Evolutionary conservation across 345 rosid genomes (phyloP).

Genomic region (Melaleuca alternifolia): DNA sequence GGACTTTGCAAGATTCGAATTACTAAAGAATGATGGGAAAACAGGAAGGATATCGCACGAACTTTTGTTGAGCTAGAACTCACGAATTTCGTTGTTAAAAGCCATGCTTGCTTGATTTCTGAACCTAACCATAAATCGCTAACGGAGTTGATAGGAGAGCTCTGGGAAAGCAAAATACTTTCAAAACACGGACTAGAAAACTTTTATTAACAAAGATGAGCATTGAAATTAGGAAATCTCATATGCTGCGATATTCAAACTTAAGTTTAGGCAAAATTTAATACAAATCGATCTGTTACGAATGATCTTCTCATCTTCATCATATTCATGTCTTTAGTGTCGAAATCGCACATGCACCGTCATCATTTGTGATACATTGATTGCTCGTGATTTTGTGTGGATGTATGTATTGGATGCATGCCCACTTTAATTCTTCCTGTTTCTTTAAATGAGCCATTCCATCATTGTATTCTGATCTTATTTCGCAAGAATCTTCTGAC

Average conservation of each 20-base stretch:
- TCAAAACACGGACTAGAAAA: neutral
- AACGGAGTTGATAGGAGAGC: neutral
- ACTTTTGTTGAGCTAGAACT: neutral
- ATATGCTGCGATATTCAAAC: neutral
- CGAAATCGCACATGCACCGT: accelerated
- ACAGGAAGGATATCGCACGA: neutral
- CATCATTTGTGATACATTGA: neutral
- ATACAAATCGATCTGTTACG: neutral
- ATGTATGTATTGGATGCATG: neutral
- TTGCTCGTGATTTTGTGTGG: neutral
- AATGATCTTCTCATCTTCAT: neutral
- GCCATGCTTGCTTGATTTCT: neutral
- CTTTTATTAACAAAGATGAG: neutral
- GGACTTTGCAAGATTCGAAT: neutral
- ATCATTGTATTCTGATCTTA: neutral
- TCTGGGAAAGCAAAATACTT: neutral
- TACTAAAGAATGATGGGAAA: neutral
- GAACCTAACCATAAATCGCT: neutral
- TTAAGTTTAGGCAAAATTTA: neutral
- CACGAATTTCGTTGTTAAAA: neutral
- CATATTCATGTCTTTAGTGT: neutral
- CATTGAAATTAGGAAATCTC: neutral
- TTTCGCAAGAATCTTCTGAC: neutral
- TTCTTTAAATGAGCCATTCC: neutral
- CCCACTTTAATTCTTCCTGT: neutral